Evolutionary conservation across 306 rosid genomes (phyloP), one percentile per base, ranked within the genome.

Genomic region (Vicia sativa): DNA sequence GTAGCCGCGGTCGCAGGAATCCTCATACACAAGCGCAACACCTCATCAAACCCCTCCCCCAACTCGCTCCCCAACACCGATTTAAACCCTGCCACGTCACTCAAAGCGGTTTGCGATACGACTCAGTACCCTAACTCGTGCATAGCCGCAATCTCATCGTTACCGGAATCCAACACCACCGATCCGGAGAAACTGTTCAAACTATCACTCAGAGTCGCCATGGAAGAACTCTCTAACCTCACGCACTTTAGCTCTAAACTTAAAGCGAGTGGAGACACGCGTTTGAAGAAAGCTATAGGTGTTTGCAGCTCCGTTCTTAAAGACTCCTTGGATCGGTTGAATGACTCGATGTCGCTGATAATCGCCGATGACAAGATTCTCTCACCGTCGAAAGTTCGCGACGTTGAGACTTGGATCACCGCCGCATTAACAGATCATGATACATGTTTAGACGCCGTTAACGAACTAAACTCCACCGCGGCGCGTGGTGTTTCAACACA

Each of bases 121-220:
- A 93, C 98, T 80, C 84, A 43, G 76, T 85, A 90, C 81, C 96
- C 98, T 1, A 59, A 2, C 71, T 90, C 98, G 2, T 93, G 98
- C 70, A 55, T 71, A 53, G 26, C 96, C 35, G 77, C 84, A 19
- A 88, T 88, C 45, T 83, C 95, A 5, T 64, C 91, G 0, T 70
- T 77, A 0, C 75, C 77, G 1, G 46, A 70, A 35, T 74, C 88
- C 67, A 85, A 88, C 77, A 90, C 91, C 71, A 85, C 91, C 43
- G 85, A 93, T 52, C 97, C 91, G 0, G 65, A 79, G 67, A 42
- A 65, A 3, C 86, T 93, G 68, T 93, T 93, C 79, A 86, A 75
- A 77, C 85, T 88, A 71, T 90, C 98, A 13, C 90, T 93, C 9
- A 84, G 44, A 3, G 91, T 85, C 71, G 98, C 98, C 78, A 68